Base-by-base conservation (phyloP, 805 yeast genomes). In the Yamadazyma endophytica region DNA sequence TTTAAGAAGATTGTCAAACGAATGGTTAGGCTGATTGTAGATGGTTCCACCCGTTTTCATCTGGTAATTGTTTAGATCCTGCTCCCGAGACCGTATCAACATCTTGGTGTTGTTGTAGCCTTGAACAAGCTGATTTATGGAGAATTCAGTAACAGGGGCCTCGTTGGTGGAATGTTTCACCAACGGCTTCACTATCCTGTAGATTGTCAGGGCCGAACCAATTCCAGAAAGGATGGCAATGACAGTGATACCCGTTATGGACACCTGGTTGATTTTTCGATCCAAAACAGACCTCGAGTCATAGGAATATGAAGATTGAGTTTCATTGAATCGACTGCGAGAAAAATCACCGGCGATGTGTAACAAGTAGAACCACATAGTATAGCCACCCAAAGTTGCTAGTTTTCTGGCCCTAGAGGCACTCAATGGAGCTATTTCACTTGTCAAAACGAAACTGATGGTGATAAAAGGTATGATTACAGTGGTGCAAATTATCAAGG, bases 141-240 rank as follows among this genome's bases (percentile, higher is more conserved):
- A 70, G 6, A 25, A 20, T 29, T 62, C 63, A 4, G 48, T 49
- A 3, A 64, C 22, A 14, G 31, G 32, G 16, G 32, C 35, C 4
- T 17, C 27, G 3, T 14, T 14, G 9, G 12, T 9, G n/a, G 13
- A 11, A 4, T 24, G 4, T n/a, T 28, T 25, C 11, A 26, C 24
- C 7, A 27, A 25, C 4, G 25, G 13, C 19, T 5, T 11, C 8
- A 30, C 7, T 12, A 32, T 17, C 17, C 52, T 48, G 39, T 52
- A 62, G 6, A 75, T 66, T 1, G 75, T 69, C 24, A 74, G 62
- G 9, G 68, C 51, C 5, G 74, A 67, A 1, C 78, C 79, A 25
- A 73, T 60, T 2, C 79, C 79, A 8, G 75, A 71, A 13, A 74
- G 50, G 1, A 69, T 40, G 1, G 77, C 73, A 31, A 74, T 58